Conservation (phyloP, 2,329 filamentous ascomycete species). For the Diaporthe citriasiana region DNA sequence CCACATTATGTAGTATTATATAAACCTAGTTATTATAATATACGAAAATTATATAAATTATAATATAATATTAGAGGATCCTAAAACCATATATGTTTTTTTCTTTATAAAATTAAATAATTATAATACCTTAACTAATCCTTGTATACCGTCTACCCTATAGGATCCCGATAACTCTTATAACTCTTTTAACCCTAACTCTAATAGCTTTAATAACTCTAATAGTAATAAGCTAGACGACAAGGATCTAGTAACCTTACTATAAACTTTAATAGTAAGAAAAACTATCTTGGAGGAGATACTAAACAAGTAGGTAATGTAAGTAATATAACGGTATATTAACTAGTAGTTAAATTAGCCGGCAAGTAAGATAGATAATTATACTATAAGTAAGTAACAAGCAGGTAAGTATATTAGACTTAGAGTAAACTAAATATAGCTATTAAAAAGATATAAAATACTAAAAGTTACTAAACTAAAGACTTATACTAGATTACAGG, state of each 20-base stretch:
- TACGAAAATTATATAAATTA: neutral
- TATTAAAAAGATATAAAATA: neutral
- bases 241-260: neutral
- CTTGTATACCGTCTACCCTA: neutral
- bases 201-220: neutral
- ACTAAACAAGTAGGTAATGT: neutral
- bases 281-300: neutral
- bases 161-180: neutral
- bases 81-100: neutral
- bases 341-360: neutral
- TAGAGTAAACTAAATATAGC: accelerated
- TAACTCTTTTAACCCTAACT: neutral
- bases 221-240: neutral
- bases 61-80: neutral
- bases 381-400: no score
- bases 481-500: neutral
- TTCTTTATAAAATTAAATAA: neutral
- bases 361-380: neutral
- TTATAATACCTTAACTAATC: neutral
- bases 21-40: neutral
- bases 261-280: neutral
- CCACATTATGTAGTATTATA: neutral
- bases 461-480: neutral
- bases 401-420: no score
- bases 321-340: neutral